phyloP scores from a whole-genome alignment of 2,329 filamentous ascomycete species.

The Apiospora rasikravindrae region DNA sequence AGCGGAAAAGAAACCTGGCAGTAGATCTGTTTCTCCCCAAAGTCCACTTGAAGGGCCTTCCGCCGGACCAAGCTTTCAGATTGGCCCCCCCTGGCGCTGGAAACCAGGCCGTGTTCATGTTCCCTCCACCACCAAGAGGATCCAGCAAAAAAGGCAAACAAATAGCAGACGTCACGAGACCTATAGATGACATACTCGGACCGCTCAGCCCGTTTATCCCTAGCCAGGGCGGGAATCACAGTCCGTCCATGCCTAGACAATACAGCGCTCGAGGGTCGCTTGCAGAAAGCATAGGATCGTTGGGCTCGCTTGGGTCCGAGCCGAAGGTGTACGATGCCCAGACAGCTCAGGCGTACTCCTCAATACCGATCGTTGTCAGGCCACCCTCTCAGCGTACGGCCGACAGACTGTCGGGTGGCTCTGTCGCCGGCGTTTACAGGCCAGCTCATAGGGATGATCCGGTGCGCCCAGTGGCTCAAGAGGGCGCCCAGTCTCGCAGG shows the following conservation, averaged over 20 bases:
- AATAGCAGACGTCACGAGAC: not conserved
- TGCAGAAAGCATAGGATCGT: slow-evolving; percentile 41
- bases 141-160: slow-evolving; percentile 1
- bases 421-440: slow-evolving; percentile 6
- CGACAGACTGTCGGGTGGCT: slow-evolving; percentile 8
- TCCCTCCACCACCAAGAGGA: slow-evolving; percentile 6
- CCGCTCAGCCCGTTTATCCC: not conserved
- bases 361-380: slow-evolving; percentile 36
- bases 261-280: slow-evolving; percentile 33
- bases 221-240: not conserved
- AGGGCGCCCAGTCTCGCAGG: slow-evolving; percentile 23
- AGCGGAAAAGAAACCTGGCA: not conserved
- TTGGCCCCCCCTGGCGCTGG: not conserved
- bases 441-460: slow-evolving; percentile 24
- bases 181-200: slow-evolving; percentile 6
- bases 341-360: slow-evolving; percentile 37
- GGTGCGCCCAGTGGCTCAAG: not conserved
- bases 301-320: slow-evolving; percentile 38
- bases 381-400: slow-evolving; percentile 23
- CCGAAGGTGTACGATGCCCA: slow-evolving; percentile 40
- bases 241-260: not conserved
- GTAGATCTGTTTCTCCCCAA: not conserved
- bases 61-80: not conserved
- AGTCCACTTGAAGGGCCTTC: not conserved
- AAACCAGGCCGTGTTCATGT: not conserved